Evolutionary conservation across 2,329 filamentous ascomycete species (phyloP).

Genomic region (Myriosclerotinia duriaeana): DNA sequence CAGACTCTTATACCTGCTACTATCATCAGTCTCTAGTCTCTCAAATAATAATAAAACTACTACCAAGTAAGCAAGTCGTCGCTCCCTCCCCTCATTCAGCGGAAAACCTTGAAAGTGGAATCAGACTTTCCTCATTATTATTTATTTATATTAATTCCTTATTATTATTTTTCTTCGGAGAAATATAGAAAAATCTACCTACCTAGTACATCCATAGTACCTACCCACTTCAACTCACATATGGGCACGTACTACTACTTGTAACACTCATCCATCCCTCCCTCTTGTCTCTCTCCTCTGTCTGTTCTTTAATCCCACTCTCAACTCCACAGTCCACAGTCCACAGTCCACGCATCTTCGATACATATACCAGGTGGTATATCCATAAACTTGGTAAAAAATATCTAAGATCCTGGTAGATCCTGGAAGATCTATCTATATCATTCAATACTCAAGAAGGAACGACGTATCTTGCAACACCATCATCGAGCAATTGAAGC

Average conservation of each 20-base stretch:
- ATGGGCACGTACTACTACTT: neutral
- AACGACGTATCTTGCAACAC: conserved; percentile 5
- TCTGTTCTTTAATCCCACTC: neutral
- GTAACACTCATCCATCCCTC: neutral
- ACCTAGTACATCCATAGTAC: neutral
- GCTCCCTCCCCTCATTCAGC: neutral
- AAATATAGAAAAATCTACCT: too few relatives aligned
- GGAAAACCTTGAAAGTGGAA: neutral
- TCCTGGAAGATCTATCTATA: conserved; percentile 12
- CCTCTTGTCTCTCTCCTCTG: neutral
- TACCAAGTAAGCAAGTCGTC: neutral
- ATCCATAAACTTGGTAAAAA: conserved; percentile 12
- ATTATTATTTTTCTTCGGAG: too few relatives aligned
- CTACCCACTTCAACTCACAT: neutral
- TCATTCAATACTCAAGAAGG: neutral
- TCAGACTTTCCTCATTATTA: neutral
- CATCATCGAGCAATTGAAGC: conserved; percentile 21
- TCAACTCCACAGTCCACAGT: neutral
- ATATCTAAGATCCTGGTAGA: conserved; percentile 15
- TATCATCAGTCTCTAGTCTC: too few relatives aligned
- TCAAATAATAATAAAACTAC: neutral
- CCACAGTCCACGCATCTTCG: conserved; percentile 6
- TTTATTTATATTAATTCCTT: neutral
- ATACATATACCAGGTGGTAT: neutral
- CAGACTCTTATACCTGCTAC: too few relatives aligned